A percentile compares a stretch with the other conserved stretches of the same genome.
phyloP scores from a whole-genome alignment of 352 stramenopile species.

The Discostella stelligera region DNA sequence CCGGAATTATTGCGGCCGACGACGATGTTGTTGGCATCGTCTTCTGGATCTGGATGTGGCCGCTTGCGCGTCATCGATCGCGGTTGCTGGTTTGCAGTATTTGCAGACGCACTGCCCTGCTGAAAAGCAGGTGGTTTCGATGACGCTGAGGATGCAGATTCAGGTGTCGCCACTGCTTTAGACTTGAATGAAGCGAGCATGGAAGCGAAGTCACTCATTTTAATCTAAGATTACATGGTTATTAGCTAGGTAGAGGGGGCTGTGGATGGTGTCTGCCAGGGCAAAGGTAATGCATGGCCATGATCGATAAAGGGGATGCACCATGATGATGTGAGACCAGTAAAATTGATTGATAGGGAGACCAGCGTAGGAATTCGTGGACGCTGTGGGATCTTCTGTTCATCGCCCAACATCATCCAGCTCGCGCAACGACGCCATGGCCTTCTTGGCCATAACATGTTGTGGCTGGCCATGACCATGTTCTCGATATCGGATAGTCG shows the following conservation, averaged over 20 bases:
- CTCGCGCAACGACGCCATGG: no score
- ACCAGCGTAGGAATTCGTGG: no score
- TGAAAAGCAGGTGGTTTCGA: not conserved
- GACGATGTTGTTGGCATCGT: not conserved
- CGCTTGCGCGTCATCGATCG: conserved; percentile 10
- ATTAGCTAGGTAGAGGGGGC: no score
- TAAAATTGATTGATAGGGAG: no score
- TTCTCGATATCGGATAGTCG: not conserved
- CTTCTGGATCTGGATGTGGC: not conserved
- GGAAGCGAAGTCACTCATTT: conserved; percentile 38
- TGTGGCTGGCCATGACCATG: not conserved
- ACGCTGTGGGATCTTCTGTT: no score
- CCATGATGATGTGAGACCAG: no score
- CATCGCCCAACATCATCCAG: no score
- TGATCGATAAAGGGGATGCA: no score
- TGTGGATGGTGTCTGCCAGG: no score
- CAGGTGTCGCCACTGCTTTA: not conserved
- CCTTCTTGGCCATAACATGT: no score
- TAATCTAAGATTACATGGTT: not conserved
- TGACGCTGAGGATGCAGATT: not conserved
- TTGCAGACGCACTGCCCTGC: not conserved
- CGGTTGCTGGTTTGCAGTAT: not conserved
- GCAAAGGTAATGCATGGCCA: no score
- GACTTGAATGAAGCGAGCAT: conserved; percentile 32
- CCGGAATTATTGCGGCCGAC: not conserved